Evolutionary conservation across 306 rosid species (phyloP), one percentile per base, ranked within the genome.

Genomic region (Aeschynomene evenia): DNA sequence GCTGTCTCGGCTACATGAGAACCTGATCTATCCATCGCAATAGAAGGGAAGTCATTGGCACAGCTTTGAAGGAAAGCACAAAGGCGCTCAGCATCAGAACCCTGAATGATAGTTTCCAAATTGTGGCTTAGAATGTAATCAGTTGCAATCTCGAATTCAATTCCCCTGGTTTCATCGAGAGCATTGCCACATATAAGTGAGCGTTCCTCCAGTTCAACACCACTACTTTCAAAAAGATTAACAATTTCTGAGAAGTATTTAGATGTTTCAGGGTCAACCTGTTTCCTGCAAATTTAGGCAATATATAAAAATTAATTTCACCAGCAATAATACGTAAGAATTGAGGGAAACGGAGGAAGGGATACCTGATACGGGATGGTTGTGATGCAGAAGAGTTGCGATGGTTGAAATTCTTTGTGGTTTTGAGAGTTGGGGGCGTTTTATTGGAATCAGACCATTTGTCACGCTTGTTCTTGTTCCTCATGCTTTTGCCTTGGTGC

Each of bases 71-170:
- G 85, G 83, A 90, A 94, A 74, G 76, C 68, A 59, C 95, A 94
- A 4, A 94, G 88, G 59, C 36, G 77, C 11, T 88, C 77, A 0
- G 75, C 77, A 26, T 85, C 87, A 62, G 86, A 85, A 9, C 88
- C 92, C 68, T 87, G 92, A 6, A 94, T 84, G 18, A 94, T 90
- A 71, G 85, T 69, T 82, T 94, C 86, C 73, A 94, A 12, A 34
- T 88, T 85, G 88, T 94, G 99, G 82, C 99, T 94, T 9, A 94
- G 68, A 64, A 87, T 84, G 80, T 88, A 94, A 80, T 94, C 96
- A 5, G 96, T 90, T 8, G 98, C 95, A 71, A 94, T 85, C 52
- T 94, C 90, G 57, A 85, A 79, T 68, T 94, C 97, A 73, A 82
- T 88, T 69, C 96, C 97, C 76, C 71, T 83, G 40, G 97, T 80